Evolutionary conservation across 1,284 basidiomycete genomes (phyloP), one percentile per base, ranked within the genome.

Genomic region (Irpex sp.): DNA sequence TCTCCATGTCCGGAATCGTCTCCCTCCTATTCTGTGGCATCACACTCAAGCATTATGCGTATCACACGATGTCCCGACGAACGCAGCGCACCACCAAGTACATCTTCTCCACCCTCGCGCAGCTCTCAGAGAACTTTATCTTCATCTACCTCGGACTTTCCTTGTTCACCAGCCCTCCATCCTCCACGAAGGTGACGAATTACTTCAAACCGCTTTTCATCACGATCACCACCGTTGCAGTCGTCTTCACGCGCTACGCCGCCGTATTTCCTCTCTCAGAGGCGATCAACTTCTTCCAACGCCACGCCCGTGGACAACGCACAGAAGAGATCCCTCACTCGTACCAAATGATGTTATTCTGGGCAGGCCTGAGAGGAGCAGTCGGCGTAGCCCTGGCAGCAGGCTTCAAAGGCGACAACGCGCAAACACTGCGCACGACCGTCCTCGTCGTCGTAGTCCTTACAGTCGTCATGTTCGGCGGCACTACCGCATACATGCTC

Each of bases 281-380:
- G 69, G 82, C 85, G 19, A 95, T 99, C 85, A 99, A 99, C 77
- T 82, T 96, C 66, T 93, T 93, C 80, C 88, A 92, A 60, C 81
- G 79, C 59, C 86, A 91, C 65, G 90, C 88, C 2, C 86, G 94
- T 1, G 93, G 93, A 1, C 92, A 94, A 68, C 82, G 93, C 39
- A 77, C 82, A 35, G 94, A 96, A 66, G 94, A 96, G 69, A 78
- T 97, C 4, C 94, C 95, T 0, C 94, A 97, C 73, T 94, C 93
- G 16, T 96, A 97, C 69, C 94, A 96, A 70, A 95, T 96, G 93
- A 95, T 97, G 96, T 78, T 99, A 19, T 99, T 99, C 77, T 99
- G 96, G 97, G 96, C 96, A 0, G 97, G 97, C 7, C 78, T 99
- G 57, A 84, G 96, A 37, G 96, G 96, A 59, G 96, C 96, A 0